Evolutionary conservation across 129 eudicot genomes (phyloP).

Genomic region (Escallonia rubra): DNA sequence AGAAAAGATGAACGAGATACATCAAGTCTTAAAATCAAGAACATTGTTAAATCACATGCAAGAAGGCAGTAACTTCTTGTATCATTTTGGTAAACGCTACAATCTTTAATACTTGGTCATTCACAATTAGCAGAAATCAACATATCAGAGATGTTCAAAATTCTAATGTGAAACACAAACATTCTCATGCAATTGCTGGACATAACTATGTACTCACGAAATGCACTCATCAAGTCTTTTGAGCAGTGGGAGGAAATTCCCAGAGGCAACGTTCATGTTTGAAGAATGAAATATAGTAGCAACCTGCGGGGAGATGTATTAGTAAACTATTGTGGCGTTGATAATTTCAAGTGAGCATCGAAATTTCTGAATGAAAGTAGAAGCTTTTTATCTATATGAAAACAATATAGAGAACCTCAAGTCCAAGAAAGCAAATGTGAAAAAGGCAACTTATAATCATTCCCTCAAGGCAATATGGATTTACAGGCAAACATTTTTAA

Average conservation of each 20-base stretch:
- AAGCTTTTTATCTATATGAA: too few relatives aligned
- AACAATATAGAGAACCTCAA: too few relatives aligned
- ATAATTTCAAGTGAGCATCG: background rate
- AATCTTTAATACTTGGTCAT: too few relatives aligned
- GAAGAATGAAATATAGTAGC: constrained; percentile 87
- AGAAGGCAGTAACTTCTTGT: background rate
- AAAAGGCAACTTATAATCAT: too few relatives aligned
- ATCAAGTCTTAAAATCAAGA: background rate
- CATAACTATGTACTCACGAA: constrained; percentile 51
- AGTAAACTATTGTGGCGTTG: background rate
- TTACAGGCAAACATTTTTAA: too few relatives aligned
- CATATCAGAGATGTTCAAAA: too few relatives aligned
- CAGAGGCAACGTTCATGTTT: constrained; percentile 68
- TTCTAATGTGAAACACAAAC: background rate
- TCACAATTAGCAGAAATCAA: too few relatives aligned
- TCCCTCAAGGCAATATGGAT: too few relatives aligned
- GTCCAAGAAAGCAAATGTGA: too few relatives aligned
- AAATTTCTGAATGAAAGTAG: background rate
- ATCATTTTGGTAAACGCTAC: background rate
- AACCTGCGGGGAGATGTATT: constrained; percentile 46
- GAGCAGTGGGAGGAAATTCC: constrained; percentile 74
- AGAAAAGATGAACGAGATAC: background rate
- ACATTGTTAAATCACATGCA: background rate
- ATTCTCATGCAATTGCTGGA: background rate
- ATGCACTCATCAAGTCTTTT: constrained; percentile 92